Evolutionary conservation across 352 stramenopile species (phyloP).

Genomic region (Blastocystis sp.): DNA sequence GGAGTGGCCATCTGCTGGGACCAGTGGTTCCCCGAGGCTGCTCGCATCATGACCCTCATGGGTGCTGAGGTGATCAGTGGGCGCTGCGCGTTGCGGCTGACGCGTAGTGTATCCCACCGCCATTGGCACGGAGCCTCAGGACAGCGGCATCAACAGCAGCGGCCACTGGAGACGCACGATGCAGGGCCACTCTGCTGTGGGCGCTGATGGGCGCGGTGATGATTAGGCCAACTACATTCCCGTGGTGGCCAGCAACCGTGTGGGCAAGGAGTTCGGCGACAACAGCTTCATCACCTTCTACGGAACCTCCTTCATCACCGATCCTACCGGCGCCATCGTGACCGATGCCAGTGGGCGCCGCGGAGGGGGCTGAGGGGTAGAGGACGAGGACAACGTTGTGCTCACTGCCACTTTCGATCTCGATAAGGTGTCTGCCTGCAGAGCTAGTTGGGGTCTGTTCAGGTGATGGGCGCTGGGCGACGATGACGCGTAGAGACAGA

Average conservation of each 20-base stretch:
- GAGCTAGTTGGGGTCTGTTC: conserved; percentile 59
- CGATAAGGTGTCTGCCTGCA: conserved; percentile 13
- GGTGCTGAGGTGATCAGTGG: conserved; percentile 80
- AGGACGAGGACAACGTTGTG: conserved; percentile 35
- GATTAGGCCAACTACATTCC: conserved; percentile 80
- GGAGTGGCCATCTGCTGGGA: conserved; percentile 85
- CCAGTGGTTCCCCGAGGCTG: conserved; percentile 86
- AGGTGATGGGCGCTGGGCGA: conserved; percentile 76
- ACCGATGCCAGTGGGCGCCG: conserved; percentile 38
- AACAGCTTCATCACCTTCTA: conserved; percentile 78
- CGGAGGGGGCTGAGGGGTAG: background rate
- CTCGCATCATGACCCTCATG: conserved; percentile 81
- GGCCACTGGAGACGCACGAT: conserved; percentile 87
- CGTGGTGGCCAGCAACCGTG: conserved; percentile 84
- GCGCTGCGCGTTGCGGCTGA: background rate
- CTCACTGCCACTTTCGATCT: conserved; percentile 60
- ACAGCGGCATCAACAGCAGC: conserved; percentile 81
- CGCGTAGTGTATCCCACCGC: conserved; percentile 73
- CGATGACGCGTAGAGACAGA: conserved; percentile 82
- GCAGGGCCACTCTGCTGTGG: conserved; percentile 81
- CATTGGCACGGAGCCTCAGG: conserved; percentile 76
- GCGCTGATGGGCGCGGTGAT: background rate
- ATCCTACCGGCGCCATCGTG: conserved; percentile 84
- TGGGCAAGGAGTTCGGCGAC: conserved; percentile 77
- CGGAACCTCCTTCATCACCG: conserved; percentile 85